A percentile compares a stretch with the other conserved stretches of the same genome.
phyloP scores from a whole-genome alignment of 164 flowering plant species.

The Buxus sempervirens region DNA sequence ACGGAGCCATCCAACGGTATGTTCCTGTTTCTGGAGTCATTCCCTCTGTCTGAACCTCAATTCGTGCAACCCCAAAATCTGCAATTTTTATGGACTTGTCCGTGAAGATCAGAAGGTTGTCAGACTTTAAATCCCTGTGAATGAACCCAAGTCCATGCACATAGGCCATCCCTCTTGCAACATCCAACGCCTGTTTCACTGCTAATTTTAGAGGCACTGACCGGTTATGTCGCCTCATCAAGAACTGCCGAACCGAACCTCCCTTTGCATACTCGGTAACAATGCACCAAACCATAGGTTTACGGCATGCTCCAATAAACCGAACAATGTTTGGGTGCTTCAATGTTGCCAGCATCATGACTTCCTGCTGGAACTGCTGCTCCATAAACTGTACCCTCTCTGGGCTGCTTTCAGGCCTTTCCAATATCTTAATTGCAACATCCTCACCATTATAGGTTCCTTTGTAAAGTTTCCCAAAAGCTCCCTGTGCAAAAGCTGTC shows the following conservation, averaged over 20 bases:
- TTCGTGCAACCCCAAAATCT: slow-evolving; percentile 77
- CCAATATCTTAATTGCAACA: slow-evolving; percentile 72
- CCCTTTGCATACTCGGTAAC: slow-evolving; percentile 79
- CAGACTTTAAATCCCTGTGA: slow-evolving; percentile 67
- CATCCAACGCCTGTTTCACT: slow-evolving; percentile 72
- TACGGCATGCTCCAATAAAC: slow-evolving; percentile 65
- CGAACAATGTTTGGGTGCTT: slow-evolving; percentile 63
- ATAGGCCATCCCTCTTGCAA: slow-evolving; percentile 75
- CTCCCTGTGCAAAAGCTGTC: slow-evolving; percentile 63
- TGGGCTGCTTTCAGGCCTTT: slow-evolving; percentile 57
- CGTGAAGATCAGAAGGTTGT: slow-evolving; percentile 50
- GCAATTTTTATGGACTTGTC: slow-evolving; percentile 70
- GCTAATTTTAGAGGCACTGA: slow-evolving; percentile 60
- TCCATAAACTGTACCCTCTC: slow-evolving; percentile 59
- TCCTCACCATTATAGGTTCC: slow-evolving; percentile 73
- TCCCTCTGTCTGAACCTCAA: slow-evolving; percentile 74
- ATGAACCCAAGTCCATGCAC: slow-evolving; percentile 65
- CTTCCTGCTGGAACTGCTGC: slow-evolving; percentile 75
- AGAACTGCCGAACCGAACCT: slow-evolving; percentile 65
- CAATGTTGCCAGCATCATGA: slow-evolving; percentile 68
- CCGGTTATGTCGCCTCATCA: slow-evolving; percentile 48
- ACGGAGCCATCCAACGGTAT: slow-evolving; percentile 89
- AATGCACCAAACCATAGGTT: slow-evolving; percentile 77
- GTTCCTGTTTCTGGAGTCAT: slow-evolving; percentile 86
- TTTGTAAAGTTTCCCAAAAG: slow-evolving; percentile 64